Percentiles rank a stretch among this genome's conserved stretches.
Evolutionary conservation across 2,329 filamentous ascomycete genomes (phyloP).

Genomic region (Xylariaceae sp.): DNA sequence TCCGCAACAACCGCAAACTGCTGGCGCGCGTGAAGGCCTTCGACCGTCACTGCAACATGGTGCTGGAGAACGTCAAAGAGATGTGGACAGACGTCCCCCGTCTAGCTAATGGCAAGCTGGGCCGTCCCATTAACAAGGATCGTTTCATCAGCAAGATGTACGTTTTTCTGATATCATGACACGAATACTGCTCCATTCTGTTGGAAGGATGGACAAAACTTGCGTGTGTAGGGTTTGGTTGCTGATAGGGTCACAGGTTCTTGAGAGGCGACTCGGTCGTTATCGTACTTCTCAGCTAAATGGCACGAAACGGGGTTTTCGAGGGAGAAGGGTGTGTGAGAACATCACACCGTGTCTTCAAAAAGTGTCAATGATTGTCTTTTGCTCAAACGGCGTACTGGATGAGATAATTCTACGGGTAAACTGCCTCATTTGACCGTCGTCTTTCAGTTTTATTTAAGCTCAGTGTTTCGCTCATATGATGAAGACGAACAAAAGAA

Average conservation of each 20-base stretch:
- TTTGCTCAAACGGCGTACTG: conserved; percentile 7
- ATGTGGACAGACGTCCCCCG: conserved; percentile 98
- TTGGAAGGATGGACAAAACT: not conserved
- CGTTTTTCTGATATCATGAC: conserved; percentile 31
- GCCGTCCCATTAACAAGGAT: conserved; percentile 91
- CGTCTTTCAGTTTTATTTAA: not conserved
- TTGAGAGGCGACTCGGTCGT: conserved; percentile 84
- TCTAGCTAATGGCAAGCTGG: conserved; percentile 79
- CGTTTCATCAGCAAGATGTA: conserved; percentile 97
- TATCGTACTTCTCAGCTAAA: conserved; percentile 73
- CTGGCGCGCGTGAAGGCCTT: conserved; percentile 97
- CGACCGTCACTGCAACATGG: conserved; percentile 99
- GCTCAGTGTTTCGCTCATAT: conserved; percentile 1
- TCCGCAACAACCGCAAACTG: conserved; percentile 97
- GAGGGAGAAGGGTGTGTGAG: not conserved
- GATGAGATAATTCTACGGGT: conserved; percentile 5
- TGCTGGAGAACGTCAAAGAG: conserved; percentile 94
- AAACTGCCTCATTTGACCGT: not conserved
- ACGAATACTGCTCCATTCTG: not conserved
- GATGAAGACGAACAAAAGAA: conserved; percentile 1
- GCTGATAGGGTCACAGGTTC: conserved; percentile 53
- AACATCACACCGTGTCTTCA: conserved; percentile 5
- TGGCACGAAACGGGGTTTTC: conserved; percentile 2
- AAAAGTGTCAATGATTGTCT: conserved; percentile 4
- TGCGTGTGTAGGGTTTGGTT: conserved; percentile 1